phyloP scores from a whole-genome alignment of 2,329 filamentous ascomycete species.

The Cercospora zeae-maydis region DNA sequence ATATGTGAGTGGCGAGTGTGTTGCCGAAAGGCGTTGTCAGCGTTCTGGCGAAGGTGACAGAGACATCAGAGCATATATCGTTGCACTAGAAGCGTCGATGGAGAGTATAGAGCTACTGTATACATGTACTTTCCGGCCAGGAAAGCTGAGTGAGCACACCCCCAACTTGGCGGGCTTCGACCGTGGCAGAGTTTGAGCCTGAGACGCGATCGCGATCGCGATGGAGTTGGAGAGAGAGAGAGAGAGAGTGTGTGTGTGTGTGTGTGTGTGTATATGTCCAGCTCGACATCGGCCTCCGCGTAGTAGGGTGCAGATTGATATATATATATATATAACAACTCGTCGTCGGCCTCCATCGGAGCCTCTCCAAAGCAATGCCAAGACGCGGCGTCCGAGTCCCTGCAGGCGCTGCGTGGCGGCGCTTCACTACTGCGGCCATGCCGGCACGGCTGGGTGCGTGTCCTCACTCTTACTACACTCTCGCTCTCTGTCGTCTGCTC shows the following conservation, averaged over 20 bases:
- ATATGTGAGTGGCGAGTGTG: constrained; percentile 6
- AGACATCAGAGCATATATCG: constrained; percentile 8
- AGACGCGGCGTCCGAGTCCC: neutral
- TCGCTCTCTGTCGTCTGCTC: neutral
- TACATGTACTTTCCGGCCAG: neutral
- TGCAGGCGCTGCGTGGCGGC: neutral
- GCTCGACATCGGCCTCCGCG: neutral
- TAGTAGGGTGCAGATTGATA: neutral
- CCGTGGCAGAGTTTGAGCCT: neutral
- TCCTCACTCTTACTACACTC: neutral
- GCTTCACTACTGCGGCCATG: neutral
- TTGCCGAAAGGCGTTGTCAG: constrained; percentile 4
- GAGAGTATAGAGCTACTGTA: neutral
- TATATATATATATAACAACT: too few species aligned
- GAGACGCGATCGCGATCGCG: neutral
- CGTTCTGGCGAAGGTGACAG: constrained; percentile 12
- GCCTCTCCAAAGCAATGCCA: neutral
- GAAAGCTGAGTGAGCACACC: neutral
- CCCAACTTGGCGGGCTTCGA: neutral
- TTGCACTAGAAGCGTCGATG: neutral
- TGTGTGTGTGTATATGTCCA: too few species aligned
- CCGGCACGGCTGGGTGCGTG: neutral
- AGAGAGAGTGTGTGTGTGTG: too few species aligned
- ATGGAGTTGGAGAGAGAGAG: too few species aligned
- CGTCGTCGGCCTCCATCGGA: neutral